Conservation (phyloP, 805 yeast genomes). For the Ogataea methanolica region DNA sequence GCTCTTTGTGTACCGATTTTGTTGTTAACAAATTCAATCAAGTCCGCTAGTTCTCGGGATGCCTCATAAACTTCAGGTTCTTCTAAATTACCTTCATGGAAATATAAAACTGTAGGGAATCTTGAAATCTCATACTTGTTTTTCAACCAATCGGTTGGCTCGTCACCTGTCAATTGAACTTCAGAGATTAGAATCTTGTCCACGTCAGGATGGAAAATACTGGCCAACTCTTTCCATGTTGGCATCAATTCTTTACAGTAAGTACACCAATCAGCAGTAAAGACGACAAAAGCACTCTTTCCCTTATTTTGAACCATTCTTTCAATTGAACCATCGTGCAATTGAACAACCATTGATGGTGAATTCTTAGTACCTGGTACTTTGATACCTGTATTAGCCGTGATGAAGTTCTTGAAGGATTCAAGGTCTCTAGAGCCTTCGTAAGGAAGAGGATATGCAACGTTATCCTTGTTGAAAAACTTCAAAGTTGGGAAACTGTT, state of each 20-base stretch:
- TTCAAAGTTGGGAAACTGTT: conserved; percentile 65
- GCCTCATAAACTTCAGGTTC: conserved; percentile 34
- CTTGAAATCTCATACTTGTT: conserved; percentile 37
- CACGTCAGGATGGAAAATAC: conserved; percentile 37
- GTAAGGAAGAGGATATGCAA: conserved; percentile 47
- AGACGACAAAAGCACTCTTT: conserved; percentile 47
- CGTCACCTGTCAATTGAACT: conserved; percentile 43
- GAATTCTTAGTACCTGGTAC: conserved; percentile 10
- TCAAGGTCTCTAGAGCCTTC: conserved; percentile 50
- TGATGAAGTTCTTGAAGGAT: conserved; percentile 47
- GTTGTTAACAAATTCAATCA: conserved; percentile 47
- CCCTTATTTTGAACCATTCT: conserved; percentile 24
- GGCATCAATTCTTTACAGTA: conserved; percentile 53
- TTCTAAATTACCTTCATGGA: conserved; percentile 35
- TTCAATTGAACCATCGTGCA: conserved; percentile 27
- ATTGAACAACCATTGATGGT: conserved; percentile 21
- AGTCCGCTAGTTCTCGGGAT: conserved; percentile 40
- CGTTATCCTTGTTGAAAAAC: conserved; percentile 47
- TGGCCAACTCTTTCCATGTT: conserved; percentile 44
- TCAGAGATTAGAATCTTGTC: conserved; percentile 38
- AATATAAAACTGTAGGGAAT: conserved; percentile 53
- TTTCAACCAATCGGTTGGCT: conserved; percentile 38
- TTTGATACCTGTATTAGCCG: conserved; percentile 30
- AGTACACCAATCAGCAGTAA: conserved; percentile 60
- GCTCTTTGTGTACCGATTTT: conserved; percentile 37